Percentiles rank a stretch among this genome's conserved stretches.
Conservation (phyloP, 441 rosid species). For the Raphanus hybrid region DNA sequence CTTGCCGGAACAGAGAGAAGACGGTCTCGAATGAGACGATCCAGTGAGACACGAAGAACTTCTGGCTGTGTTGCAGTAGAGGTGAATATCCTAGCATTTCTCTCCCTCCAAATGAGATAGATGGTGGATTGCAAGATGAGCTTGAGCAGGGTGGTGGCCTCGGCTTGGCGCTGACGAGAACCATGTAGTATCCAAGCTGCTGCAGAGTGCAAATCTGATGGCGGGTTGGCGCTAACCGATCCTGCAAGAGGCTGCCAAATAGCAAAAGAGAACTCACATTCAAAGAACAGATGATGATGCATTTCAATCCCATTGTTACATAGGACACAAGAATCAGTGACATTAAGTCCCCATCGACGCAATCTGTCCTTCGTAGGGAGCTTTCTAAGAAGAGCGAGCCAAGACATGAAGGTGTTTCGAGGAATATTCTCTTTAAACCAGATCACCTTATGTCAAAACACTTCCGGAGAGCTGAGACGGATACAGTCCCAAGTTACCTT, state of each 20-base stretch:
- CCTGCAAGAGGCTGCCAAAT: background rate
- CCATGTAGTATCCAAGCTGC: background rate
- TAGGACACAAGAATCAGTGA: background rate
- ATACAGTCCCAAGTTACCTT: background rate
- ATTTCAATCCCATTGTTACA: background rate
- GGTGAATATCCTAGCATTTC: background rate
- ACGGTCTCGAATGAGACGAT: background rate
- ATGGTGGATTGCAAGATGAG: background rate
- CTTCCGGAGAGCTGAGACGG: background rate
- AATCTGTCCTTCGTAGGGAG: background rate
- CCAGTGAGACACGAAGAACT: background rate
- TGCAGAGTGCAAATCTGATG: background rate
- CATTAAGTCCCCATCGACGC: background rate
- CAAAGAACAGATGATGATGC: background rate
- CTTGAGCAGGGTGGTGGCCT: background rate
- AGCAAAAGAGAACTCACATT: background rate
- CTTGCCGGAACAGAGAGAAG: background rate
- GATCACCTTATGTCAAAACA: background rate
- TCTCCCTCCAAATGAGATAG: background rate
- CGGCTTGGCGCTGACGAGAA: background rate
- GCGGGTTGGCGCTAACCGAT: background rate
- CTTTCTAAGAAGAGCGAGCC: background rate
- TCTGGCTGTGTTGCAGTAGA: background rate
- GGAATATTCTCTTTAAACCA: background rate
- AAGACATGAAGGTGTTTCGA: background rate